Percentiles rank a stretch among this genome's conserved stretches.
Evolutionary conservation across 441 rosid species (phyloP).

Genomic region (Brassica balearica): DNA sequence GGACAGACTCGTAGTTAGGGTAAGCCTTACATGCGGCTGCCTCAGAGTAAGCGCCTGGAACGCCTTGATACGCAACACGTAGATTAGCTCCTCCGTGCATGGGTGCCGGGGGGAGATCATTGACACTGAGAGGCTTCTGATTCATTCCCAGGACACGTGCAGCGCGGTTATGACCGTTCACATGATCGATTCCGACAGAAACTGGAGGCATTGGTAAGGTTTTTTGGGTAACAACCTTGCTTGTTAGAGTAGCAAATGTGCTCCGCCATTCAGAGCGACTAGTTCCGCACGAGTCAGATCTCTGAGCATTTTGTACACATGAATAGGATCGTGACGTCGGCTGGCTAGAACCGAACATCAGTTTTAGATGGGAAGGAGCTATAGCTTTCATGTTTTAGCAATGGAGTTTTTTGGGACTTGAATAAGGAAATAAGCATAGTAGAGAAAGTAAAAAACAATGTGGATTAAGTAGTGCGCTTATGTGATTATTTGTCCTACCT

Average conservation of each 20-base stretch:
- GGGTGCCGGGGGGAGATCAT: neutral
- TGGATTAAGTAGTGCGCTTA: neutral
- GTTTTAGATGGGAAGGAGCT: neutral
- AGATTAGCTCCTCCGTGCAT: constrained; percentile 2
- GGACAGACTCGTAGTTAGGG: neutral
- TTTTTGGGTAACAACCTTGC: neutral
- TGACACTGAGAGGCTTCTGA: neutral
- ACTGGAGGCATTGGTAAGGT: neutral
- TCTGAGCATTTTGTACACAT: neutral
- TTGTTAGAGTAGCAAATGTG: neutral
- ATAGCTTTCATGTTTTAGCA: neutral
- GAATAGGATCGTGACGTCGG: neutral
- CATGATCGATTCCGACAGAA: neutral
- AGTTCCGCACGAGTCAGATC: neutral
- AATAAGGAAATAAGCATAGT: neutral
- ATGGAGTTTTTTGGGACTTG: neutral
- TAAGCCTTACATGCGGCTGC: constrained; percentile 11
- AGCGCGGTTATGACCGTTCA: neutral
- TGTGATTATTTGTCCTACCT: neutral
- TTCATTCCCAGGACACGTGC: neutral
- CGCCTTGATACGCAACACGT: constrained; percentile 17
- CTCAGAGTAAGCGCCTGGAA: constrained; percentile 2
- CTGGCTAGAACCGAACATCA: neutral
- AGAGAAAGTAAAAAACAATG: neutral
- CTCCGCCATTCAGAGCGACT: constrained; percentile 3